phyloP scores from a whole-genome alignment of 2,329 filamentous ascomycete species.

The Lachnellula cervina region DNA sequence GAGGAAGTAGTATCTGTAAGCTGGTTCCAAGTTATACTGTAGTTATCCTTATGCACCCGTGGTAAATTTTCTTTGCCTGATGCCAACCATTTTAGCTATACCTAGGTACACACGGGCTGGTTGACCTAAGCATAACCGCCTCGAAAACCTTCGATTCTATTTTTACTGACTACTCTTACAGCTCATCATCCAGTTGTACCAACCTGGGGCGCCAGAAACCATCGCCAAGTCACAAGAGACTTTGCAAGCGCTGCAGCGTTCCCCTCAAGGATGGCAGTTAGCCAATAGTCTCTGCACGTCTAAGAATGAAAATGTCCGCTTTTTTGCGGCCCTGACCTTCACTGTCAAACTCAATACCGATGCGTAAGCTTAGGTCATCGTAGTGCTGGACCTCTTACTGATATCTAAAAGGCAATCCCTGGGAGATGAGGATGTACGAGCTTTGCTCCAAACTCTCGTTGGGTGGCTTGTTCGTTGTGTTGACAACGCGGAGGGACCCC shows the following conservation, averaged over 20 bases:
- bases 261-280: constrained; percentile 78
- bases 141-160: not conserved
- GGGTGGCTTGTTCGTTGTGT: constrained; percentile 57
- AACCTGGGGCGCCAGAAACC: constrained; percentile 37
- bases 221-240: constrained; percentile 61
- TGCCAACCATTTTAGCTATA: no score
- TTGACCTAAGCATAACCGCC: no score
- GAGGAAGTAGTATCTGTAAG: constrained; percentile 30
- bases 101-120: no score
- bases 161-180: constrained; percentile 16
- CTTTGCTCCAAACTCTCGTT: constrained; percentile 56
- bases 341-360: constrained; percentile 94
- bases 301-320: constrained; percentile 70
- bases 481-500: constrained; percentile 45
- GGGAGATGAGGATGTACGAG: constrained; percentile 42
- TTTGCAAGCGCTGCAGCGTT: constrained; percentile 73
- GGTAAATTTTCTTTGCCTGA: no score
- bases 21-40: not conserved
- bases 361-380: constrained; percentile 47
- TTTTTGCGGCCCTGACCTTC: constrained; percentile 89
- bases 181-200: constrained; percentile 48
- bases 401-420: constrained; percentile 41
- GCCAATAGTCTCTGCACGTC: constrained; percentile 70
- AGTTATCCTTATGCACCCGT: no score
- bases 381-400: constrained; percentile 6